Conservation (phyloP, 179 eudicot species). For the Sideroxylon spinosum region DNA sequence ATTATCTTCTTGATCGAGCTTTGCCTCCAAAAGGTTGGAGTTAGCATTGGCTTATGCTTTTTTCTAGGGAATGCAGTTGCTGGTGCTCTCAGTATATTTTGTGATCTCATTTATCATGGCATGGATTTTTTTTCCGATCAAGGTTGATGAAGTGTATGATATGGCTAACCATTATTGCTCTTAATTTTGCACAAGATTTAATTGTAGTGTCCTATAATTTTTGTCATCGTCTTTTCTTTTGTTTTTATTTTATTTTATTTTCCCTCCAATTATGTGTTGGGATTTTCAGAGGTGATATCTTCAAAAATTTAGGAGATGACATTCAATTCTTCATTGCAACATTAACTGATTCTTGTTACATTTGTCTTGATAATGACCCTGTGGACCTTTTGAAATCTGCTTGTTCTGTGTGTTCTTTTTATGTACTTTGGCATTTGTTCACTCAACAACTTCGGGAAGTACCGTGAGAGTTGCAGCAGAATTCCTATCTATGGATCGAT, state of each 20-base stretch:
- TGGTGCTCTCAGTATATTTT: slow-evolving; percentile 80
- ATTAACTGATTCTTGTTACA: no score
- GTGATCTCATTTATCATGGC: slow-evolving; percentile 12
- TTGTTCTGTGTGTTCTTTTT: slow-evolving; percentile 4
- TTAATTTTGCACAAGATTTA: background rate
- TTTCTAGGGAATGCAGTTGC: slow-evolving; percentile 98
- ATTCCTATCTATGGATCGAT: background rate
- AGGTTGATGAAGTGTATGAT: slow-evolving; percentile 5
- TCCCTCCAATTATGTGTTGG: slow-evolving; percentile 75
- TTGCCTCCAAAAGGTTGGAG: slow-evolving; percentile 99
- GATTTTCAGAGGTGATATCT: slow-evolving; percentile 64
- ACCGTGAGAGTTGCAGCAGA: background rate
- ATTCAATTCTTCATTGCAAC: background rate
- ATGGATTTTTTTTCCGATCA: no score
- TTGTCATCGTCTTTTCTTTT: slow-evolving; percentile 17
- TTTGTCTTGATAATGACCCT: background rate
- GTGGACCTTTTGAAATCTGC: background rate
- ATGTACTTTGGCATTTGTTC: slow-evolving; percentile 5
- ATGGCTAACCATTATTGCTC: background rate
- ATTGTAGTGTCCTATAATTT: background rate
- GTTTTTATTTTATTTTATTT: no score
- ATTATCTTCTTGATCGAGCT: slow-evolving; percentile 99
- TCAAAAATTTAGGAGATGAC: slow-evolving; percentile 3
- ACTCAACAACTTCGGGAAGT: background rate
- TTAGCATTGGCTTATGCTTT: slow-evolving; percentile 97